Conservation (phyloP, 1,139 yeast genomes). For the Suzukiozyma palmioleophila region DNA sequence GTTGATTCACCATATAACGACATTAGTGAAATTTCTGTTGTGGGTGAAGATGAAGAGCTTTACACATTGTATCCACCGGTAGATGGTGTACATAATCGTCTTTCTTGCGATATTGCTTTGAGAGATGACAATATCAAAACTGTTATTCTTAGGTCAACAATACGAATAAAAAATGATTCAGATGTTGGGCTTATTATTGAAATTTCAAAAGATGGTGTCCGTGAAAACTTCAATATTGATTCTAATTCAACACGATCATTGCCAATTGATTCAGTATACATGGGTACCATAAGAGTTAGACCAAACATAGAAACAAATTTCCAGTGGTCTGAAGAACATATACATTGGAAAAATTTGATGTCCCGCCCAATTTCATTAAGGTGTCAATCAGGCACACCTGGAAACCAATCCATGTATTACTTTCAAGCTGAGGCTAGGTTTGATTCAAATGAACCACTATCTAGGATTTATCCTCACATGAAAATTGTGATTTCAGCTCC, state of each 20-base stretch:
- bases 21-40: slow-evolving; percentile 57
- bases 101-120: slow-evolving; percentile 66
- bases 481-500: slow-evolving; percentile 79
- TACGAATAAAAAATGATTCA: slow-evolving; percentile 67
- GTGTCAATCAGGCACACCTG: slow-evolving; percentile 45
- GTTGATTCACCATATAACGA: slow-evolving; percentile 52
- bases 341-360: slow-evolving; percentile 65
- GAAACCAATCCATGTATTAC: slow-evolving; percentile 48
- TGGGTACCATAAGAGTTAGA: slow-evolving; percentile 51
- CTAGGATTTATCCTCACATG: slow-evolving; percentile 82
- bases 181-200: slow-evolving; percentile 52
- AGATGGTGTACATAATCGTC: slow-evolving; percentile 63
- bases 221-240: slow-evolving; percentile 31
- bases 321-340: slow-evolving; percentile 59
- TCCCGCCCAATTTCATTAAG: slow-evolving; percentile 51
- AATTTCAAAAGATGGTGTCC: slow-evolving; percentile 17
- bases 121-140: slow-evolving; percentile 76
- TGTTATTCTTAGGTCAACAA: slow-evolving; percentile 70
- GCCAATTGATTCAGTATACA: slow-evolving; percentile 69
- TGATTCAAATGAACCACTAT: slow-evolving; percentile 62
- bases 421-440: slow-evolving; percentile 72
- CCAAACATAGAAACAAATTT: slow-evolving; percentile 56
- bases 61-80: slow-evolving; percentile 63
- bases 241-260: slow-evolving; percentile 59
- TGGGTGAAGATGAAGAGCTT: slow-evolving; percentile 81